Evolutionary conservation across 306 rosid genomes (phyloP).

Genomic region (Glycine tomentella): DNA sequence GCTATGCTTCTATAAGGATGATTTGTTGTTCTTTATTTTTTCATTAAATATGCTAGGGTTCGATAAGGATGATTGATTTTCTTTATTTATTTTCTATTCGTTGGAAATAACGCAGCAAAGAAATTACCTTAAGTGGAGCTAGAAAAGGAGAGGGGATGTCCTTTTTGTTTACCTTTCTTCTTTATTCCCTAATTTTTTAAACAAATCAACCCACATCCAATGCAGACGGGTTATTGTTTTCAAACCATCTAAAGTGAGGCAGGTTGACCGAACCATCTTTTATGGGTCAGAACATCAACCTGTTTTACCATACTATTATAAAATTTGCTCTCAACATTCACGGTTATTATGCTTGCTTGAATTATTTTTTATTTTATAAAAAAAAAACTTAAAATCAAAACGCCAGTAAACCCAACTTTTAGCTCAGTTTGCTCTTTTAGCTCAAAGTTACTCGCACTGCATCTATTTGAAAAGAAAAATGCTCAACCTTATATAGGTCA

Average conservation of each 20-base stretch:
- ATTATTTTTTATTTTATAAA: not conserved
- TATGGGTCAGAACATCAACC: not conserved
- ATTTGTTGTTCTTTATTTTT: no score
- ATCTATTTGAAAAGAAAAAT: not conserved
- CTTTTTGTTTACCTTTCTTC: no score
- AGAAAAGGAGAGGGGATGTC: no score
- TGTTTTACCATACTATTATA: not conserved
- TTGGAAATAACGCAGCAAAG: no score
- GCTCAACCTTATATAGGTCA: conserved; percentile 19
- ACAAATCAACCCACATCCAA: no score
- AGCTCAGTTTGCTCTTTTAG: not conserved
- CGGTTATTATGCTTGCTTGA: not conserved
- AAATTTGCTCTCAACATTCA: not conserved
- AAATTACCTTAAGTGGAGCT: no score
- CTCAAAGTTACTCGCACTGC: not conserved
- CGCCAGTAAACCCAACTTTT: not conserved
- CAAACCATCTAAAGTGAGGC: not conserved
- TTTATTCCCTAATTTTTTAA: no score
- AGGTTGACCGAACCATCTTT: not conserved
- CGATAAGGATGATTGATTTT: no score
- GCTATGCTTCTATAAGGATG: no score
- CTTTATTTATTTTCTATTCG: no score
- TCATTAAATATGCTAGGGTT: no score
- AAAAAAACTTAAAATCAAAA: not conserved
- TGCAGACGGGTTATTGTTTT: no score